A percentile compares a stretch with the other conserved stretches of the same genome.
phyloP scores from a whole-genome alignment of 1,139 yeast species.

The Yamadazyma buinensis region DNA sequence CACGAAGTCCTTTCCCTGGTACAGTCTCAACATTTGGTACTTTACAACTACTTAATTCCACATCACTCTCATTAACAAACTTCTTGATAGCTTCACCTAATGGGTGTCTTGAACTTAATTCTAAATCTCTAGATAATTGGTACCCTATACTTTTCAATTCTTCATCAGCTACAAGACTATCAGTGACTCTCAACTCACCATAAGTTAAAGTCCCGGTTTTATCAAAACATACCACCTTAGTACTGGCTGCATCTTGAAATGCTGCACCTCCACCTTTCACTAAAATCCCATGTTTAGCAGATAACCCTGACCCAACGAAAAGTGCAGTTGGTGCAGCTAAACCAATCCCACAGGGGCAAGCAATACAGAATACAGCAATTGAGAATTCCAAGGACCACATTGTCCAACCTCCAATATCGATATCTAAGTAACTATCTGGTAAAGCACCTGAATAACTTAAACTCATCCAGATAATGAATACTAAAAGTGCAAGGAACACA shows the following conservation, averaged over 20 bases:
- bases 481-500: conserved; percentile 52
- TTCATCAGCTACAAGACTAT: conserved; percentile 25
- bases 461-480: conserved; percentile 67
- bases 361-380: conserved; percentile 68
- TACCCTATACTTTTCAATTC: conserved; percentile 22
- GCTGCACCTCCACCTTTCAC: conserved; percentile 84
- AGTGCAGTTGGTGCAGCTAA: conserved; percentile 48
- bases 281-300: conserved; percentile 60
- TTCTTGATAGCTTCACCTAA: conserved; percentile 55
- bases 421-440: conserved; percentile 55
- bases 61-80: conserved; percentile 26
- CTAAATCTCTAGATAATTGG: conserved; percentile 58
- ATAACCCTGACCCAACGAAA: conserved; percentile 45
- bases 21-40: conserved; percentile 49
- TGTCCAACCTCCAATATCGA: conserved; percentile 70
- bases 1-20: conserved; percentile 58
- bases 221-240: conserved; percentile 69
- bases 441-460: conserved; percentile 54
- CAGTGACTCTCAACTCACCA: conserved; percentile 57
- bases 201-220: conserved; percentile 78
- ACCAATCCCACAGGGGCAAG: conserved; percentile 49
- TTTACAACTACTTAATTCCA: conserved; percentile 25
- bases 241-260: conserved; percentile 68
- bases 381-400: conserved; percentile 78
- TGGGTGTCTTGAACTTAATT: conserved; percentile 67